Base-by-base conservation (phyloP, 169 alveolate species). In the Plasmodium gonderi region DNA sequence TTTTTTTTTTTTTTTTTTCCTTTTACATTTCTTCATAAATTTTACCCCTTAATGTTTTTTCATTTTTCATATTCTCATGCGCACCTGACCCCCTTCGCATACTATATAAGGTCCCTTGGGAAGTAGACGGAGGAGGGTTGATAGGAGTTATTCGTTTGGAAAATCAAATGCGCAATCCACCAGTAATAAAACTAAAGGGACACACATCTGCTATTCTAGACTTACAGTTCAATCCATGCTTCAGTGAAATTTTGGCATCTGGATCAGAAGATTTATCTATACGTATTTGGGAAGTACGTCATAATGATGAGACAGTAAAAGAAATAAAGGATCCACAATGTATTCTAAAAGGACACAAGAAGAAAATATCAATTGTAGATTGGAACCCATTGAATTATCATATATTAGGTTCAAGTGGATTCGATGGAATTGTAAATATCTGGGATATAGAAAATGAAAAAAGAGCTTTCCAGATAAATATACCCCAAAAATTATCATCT, bases 71-170 rank as follows among this genome's bases (percentile, higher is more conserved):
- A 17, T 1, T 31, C n/a, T 65, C 17, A 17, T n/a, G 40, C 36
- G 40, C 31, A 7, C 12, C 3, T 75, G 44, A 23, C n/a, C n/a
- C n/a, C n/a, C n/a, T n/a, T n/a, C n/a, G n/a, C n/a, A n/a, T n/a
- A n/a, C n/a, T n/a, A n/a, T n/a, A n/a, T n/a, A 51, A 94, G 94
- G 91, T 91, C 20, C 97, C 97, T 5, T 95, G 97, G 97, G 96
- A 95, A 67, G 97, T 95, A 14, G 96, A 95, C 33, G 95, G 96
- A 9, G 97, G 97, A 64, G 97, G 97, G 11, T 26, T 95, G 68
- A 90, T 95, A 42, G 91, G 96, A 7, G 79, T 94, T 31, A 76
- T 95, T 44, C 80, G 90, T 51, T 74, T 94, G 23, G 94, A 91
- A 67, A 90, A 95, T 78, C 90, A 83, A 83, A 94, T 91, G 11